These are phyloP conservation scores for Pestalotiopsis sp. DNA, from an alignment of 2,329 filamentous ascomycete species.

Conservation along the genomic window DNA sequence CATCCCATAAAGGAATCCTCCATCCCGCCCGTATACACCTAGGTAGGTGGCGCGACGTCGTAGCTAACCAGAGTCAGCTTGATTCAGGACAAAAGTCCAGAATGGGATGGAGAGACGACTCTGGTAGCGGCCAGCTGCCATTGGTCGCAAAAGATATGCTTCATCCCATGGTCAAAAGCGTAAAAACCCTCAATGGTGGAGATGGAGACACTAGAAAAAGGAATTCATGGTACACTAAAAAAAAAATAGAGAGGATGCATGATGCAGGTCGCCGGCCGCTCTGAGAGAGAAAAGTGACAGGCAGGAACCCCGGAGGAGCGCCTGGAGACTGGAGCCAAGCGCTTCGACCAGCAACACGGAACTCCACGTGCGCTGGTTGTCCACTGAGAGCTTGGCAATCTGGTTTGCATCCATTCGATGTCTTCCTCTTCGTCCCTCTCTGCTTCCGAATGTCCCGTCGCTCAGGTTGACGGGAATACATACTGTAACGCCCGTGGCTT, in stretches of 20 bases:
- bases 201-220: neutral
- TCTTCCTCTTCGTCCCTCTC: neutral
- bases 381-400: neutral
- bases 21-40: neutral
- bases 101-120: neutral
- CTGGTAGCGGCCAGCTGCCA: neutral
- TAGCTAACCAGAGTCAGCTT: neutral
- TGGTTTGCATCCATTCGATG: neutral
- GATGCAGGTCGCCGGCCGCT: neutral
- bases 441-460: neutral
- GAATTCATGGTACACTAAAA: neutral
- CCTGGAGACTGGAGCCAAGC: neutral
- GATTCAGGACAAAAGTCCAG: neutral
- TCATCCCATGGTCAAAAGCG: neutral
- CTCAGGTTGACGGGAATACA: neutral
- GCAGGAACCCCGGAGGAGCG: neutral
- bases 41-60: neutral
- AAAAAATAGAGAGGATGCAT: too few relatives aligned
- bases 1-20: neutral
- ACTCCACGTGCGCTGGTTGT: constrained; percentile 1
- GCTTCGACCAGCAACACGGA: neutral
- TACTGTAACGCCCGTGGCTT: neutral
- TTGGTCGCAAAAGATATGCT: neutral
- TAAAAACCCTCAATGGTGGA: neutral
- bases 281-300: neutral